Percentiles rank a stretch among this genome's conserved stretches.
Evolutionary conservation across 2,329 filamentous ascomycete genomes (phyloP).

Genomic region (Cadophora sp.): DNA sequence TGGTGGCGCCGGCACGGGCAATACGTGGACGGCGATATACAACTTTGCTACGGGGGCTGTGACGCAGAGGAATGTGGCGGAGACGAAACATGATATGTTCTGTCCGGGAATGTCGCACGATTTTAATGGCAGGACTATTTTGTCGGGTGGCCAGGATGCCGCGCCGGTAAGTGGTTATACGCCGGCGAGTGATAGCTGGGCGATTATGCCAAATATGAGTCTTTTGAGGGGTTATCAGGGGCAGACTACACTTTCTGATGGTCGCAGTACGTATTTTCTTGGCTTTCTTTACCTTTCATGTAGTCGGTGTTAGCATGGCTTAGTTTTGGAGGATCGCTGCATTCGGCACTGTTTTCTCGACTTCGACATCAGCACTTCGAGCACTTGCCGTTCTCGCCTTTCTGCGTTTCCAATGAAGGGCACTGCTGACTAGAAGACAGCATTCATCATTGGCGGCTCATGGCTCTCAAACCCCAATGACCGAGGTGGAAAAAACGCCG

Average conservation of each 20-base stretch:
- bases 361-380: too few species aligned
- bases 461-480: neutral
- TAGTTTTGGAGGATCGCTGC: too few species aligned
- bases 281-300: neutral
- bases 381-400: neutral
- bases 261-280: conserved; percentile 43
- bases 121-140: conserved; percentile 55
- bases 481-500: conserved; percentile 11
- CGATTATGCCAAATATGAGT: conserved; percentile 50
- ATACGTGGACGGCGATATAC: conserved; percentile 43
- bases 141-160: conserved; percentile 60
- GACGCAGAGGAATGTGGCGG: conserved; percentile 37
- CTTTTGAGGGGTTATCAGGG: conserved; percentile 60
- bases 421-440: neutral
- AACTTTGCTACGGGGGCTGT: conserved; percentile 39
- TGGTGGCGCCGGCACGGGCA: conserved; percentile 27
- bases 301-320: neutral
- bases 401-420: neutral
- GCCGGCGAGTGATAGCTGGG: conserved; percentile 43
- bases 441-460: conserved; percentile 53
- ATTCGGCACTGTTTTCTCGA: too few species aligned
- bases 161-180: conserved; percentile 52
- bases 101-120: conserved; percentile 61
- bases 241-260: conserved; percentile 56
- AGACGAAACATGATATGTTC: conserved; percentile 61